Evolutionary conservation across 352 stramenopile species (phyloP).

Genomic region (Plasmopara muralis): DNA sequence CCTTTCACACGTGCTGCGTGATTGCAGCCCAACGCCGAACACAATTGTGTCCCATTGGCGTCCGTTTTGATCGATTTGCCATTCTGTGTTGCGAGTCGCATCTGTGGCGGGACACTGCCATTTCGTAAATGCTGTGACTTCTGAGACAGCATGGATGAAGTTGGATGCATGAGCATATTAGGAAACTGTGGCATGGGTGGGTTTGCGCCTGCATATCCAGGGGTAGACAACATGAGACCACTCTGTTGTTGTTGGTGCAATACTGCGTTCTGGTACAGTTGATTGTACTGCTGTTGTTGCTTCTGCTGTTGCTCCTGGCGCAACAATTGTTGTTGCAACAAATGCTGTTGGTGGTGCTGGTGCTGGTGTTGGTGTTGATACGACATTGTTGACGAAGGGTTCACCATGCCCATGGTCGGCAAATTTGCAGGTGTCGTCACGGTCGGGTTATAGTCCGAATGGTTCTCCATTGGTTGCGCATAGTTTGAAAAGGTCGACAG

Average conservation of each 20-base stretch:
- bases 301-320: conserved; percentile 53
- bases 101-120: conserved; percentile 25
- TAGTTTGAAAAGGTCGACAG: background rate
- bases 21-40: conserved; percentile 71
- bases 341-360: conserved; percentile 31
- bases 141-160: conserved; percentile 28
- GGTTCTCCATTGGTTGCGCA: conserved; percentile 17
- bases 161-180: conserved; percentile 61
- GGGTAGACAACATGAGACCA: conserved; percentile 35
- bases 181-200: conserved; percentile 44
- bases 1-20: conserved; percentile 72
- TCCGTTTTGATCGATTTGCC: conserved; percentile 57
- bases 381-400: conserved; percentile 24
- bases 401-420: conserved; percentile 29
- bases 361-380: conserved; percentile 31
- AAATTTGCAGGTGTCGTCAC: conserved; percentile 10
- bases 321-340: conserved; percentile 49
- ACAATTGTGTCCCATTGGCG: conserved; percentile 50
- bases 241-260: conserved; percentile 36
- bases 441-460: conserved; percentile 25
- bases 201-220: conserved; percentile 21
- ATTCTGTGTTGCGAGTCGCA: conserved; percentile 39
- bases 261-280: conserved; percentile 54
- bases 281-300: conserved; percentile 46
- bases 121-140: conserved; percentile 34